phyloP scores from a whole-genome alignment of 1,139 yeast genomes.

The Protomyces inouyei region DNA sequence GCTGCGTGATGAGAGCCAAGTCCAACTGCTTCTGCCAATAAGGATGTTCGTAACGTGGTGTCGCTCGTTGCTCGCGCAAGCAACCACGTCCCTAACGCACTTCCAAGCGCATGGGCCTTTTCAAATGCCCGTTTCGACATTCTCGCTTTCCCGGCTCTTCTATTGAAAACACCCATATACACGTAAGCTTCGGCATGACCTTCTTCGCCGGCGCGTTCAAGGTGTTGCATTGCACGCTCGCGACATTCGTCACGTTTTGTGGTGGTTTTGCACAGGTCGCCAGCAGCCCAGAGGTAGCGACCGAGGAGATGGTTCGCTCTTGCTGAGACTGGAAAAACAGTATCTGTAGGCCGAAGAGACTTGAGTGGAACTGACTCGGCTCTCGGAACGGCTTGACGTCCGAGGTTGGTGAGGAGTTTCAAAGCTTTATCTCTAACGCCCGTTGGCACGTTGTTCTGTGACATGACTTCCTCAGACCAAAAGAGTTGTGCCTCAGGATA shows the following conservation, averaged over 20 bases:
- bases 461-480: slow-evolving; percentile 18
- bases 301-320: slow-evolving; percentile 11
- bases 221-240: background rate
- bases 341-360: background rate
- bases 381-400: background rate
- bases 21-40: slow-evolving; percentile 13
- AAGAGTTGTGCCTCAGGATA: slow-evolving; percentile 1
- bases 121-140: slow-evolving; percentile 2
- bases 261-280: background rate
- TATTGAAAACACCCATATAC: slow-evolving; percentile 1
- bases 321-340: background rate
- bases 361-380: no score
- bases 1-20: slow-evolving; percentile 23
- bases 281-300: slow-evolving; percentile 3
- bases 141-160: background rate
- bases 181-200: slow-evolving; percentile 13
- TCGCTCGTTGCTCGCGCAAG: slow-evolving; percentile 3
- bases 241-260: background rate
- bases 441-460: background rate
- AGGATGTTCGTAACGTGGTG: background rate
- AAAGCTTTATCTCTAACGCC: slow-evolving; percentile 4
- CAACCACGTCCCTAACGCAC: slow-evolving; percentile 4
- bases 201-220: slow-evolving; percentile 15
- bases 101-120: slow-evolving; percentile 14
- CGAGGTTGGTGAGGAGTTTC: slow-evolving; percentile 2